Conservation (phyloP, 1,139 yeast species). For the Yamadazyma siamensis region DNA sequence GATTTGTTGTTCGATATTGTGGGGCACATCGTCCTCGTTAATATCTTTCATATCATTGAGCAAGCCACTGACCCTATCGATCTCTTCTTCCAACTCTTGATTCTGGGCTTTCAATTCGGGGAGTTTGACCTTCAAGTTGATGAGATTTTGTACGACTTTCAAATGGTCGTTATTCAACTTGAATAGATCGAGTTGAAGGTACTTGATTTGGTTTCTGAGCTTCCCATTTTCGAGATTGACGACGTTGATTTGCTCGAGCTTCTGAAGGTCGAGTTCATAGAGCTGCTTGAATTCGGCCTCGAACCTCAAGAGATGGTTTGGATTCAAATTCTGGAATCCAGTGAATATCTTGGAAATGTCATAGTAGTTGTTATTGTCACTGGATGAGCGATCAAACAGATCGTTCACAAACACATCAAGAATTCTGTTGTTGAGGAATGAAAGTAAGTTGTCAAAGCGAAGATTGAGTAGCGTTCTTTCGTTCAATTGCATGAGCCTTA, state of each 20-base stretch:
- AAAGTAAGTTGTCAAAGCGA: constrained; percentile 71
- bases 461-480: constrained; percentile 55
- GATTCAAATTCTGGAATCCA: constrained; percentile 77
- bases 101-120: constrained; percentile 69
- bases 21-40: constrained; percentile 25
- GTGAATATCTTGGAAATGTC: constrained; percentile 69
- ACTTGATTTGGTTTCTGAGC: constrained; percentile 69
- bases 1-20: constrained; percentile 27
- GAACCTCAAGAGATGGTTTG: constrained; percentile 66
- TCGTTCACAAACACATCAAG: constrained; percentile 61
- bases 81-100: constrained; percentile 64
- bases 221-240: constrained; percentile 66
- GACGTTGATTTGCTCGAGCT: constrained; percentile 66
- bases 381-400: constrained; percentile 1
- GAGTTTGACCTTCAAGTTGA: constrained; percentile 36
- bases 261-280: constrained; percentile 62
- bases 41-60: constrained; percentile 46
- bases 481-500: constrained; percentile 71
- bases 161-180: constrained; percentile 74
- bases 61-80: constrained; percentile 52
- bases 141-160: constrained; percentile 39
- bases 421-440: constrained; percentile 72
- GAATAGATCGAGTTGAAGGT: constrained; percentile 68
- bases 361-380: constrained; percentile 33
- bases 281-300: constrained; percentile 73